Percentiles rank a stretch among this genome's conserved stretches.
phyloP scores from a whole-genome alignment of 306 rosid species.

The Ochetophila trinervis region DNA sequence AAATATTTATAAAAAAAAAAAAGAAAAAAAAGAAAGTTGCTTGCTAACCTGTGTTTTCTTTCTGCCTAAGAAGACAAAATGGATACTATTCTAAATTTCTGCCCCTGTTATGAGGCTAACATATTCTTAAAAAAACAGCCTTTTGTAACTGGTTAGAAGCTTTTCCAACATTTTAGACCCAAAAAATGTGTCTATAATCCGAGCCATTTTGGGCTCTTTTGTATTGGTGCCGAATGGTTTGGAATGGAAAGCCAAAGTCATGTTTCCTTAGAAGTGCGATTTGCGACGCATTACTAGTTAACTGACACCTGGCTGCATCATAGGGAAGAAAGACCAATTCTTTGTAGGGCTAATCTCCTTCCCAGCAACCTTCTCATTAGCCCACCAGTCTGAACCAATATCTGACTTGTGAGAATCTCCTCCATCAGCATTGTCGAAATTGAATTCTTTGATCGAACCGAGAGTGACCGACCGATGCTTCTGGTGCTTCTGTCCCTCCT shows the following conservation, averaged over 20 bases:
- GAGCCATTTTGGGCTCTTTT: slow-evolving; percentile 13
- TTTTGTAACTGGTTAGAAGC: slow-evolving; percentile 12
- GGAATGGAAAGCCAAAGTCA: neutral
- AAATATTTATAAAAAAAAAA: neutral
- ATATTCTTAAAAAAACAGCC: slow-evolving; percentile 21
- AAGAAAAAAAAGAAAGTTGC: slow-evolving; percentile 20
- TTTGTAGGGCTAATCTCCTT: slow-evolving; percentile 44
- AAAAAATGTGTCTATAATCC: slow-evolving; percentile 27
- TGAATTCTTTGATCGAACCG: slow-evolving; percentile 74
- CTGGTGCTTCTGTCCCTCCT: slow-evolving; percentile 33
- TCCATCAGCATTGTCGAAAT: slow-evolving; percentile 75
- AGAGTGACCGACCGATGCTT: slow-evolving; percentile 56
- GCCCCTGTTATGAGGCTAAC: slow-evolving; percentile 3
- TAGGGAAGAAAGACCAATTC: slow-evolving; percentile 85
- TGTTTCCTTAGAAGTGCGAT: too few species aligned
- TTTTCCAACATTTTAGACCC: slow-evolving; percentile 1
- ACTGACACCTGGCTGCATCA: slow-evolving; percentile 60
- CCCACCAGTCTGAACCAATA: slow-evolving; percentile 82
- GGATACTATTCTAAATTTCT: neutral
- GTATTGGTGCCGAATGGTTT: neutral
- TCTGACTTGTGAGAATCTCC: slow-evolving; percentile 51
- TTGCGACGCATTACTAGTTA: slow-evolving; percentile 28
- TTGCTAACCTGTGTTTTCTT: neutral
- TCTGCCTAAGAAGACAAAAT: neutral
- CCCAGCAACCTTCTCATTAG: slow-evolving; percentile 67